Conservation (phyloP, 768 basidiomycete genomes). For the Punctularia strigosozonata region DNA sequence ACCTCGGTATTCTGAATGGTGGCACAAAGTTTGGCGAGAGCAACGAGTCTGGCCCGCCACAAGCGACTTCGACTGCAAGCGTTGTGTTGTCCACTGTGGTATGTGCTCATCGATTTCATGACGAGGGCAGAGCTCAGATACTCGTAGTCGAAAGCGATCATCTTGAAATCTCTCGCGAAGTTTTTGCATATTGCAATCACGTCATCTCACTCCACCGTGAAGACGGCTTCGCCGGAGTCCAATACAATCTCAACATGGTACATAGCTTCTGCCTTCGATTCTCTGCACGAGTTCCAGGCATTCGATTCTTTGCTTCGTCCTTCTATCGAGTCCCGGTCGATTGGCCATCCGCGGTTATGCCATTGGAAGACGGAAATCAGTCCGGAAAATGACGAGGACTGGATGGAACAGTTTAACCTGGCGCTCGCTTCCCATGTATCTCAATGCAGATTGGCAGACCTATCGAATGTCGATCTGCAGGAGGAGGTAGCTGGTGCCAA, state of each 20-base stretch:
- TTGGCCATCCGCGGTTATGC: slow-evolving; percentile 1
- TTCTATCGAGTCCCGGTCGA: slow-evolving; percentile 1
- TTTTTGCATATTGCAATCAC: slow-evolving; percentile 46
- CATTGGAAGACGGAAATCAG: slow-evolving; percentile 29
- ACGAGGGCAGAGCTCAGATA: slow-evolving; percentile 3
- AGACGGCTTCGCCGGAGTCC: neutral
- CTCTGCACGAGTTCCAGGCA: slow-evolving; percentile 33
- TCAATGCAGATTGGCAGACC: too few species aligned
- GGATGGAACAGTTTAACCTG: too few species aligned
- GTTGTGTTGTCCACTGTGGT: slow-evolving; percentile 57
- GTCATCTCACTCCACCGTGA: slow-evolving; percentile 4
- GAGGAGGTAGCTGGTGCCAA: too few species aligned
- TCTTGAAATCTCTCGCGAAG: slow-evolving; percentile 56
- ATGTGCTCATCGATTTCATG: slow-evolving; percentile 12
- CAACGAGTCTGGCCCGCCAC: slow-evolving; percentile 18
- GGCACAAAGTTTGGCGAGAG: slow-evolving; percentile 49
- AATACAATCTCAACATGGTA: slow-evolving; percentile 38
- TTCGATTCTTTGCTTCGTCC: slow-evolving; percentile 39
- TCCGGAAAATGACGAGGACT: slow-evolving; percentile 23
- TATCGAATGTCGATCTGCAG: too few species aligned
- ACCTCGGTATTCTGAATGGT: slow-evolving; percentile 66
- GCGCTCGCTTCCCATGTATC: too few species aligned
- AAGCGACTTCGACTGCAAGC: slow-evolving; percentile 50
- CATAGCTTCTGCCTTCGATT: slow-evolving; percentile 46
- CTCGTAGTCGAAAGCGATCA: slow-evolving; percentile 69